Conservation (phyloP, 1,284 basidiomycete species). For the Cryptococcus floricola region DNA sequence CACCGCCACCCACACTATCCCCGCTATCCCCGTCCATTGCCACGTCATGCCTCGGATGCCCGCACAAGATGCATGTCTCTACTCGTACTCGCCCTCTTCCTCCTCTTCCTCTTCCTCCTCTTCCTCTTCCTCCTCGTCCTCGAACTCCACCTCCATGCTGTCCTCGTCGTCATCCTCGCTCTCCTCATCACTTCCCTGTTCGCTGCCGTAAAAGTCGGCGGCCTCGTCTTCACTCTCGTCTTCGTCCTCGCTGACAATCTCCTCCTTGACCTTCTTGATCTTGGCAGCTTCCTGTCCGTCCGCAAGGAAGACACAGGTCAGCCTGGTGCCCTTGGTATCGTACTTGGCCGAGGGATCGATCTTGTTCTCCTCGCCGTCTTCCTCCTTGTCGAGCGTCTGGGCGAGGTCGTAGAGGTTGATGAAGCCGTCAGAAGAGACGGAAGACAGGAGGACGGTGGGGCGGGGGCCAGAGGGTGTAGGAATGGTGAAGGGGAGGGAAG, state of each 20-base stretch:
- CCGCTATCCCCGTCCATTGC: too few relatives aligned
- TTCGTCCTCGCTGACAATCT: conserved; percentile 31
- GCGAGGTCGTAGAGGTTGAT: conserved; percentile 72
- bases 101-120: conserved; percentile 19
- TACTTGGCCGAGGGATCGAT: conserved; percentile 64
- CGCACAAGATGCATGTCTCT: not conserved
- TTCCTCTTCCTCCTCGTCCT: conserved; percentile 19
- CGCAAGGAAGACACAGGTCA: conserved; percentile 73
- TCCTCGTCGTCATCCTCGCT: conserved; percentile 50
- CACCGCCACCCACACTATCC: not conserved
- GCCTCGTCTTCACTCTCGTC: conserved; percentile 48
- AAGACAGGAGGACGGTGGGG: conserved; percentile 62
- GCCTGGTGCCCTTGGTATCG: conserved; percentile 75
- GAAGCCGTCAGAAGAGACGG: conserved; percentile 77
- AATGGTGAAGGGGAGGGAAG: conserved; percentile 30
- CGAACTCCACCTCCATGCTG: conserved; percentile 20
- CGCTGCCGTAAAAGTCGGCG: conserved; percentile 9
- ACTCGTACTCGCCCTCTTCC: conserved; percentile 9
- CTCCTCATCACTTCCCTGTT: conserved; percentile 25
- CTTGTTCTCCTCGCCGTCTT: conserved; percentile 32
- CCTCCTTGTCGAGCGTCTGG: conserved; percentile 13
- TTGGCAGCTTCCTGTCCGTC: conserved; percentile 55
- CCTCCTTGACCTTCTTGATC: conserved; percentile 27
- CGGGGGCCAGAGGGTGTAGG: conserved; percentile 15
- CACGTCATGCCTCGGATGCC: not conserved